Percentiles rank a stretch among this genome's conserved stretches.
Conservation (phyloP, 2,329 filamentous ascomycete genomes). For the Neopestalotiopsis rosae region DNA sequence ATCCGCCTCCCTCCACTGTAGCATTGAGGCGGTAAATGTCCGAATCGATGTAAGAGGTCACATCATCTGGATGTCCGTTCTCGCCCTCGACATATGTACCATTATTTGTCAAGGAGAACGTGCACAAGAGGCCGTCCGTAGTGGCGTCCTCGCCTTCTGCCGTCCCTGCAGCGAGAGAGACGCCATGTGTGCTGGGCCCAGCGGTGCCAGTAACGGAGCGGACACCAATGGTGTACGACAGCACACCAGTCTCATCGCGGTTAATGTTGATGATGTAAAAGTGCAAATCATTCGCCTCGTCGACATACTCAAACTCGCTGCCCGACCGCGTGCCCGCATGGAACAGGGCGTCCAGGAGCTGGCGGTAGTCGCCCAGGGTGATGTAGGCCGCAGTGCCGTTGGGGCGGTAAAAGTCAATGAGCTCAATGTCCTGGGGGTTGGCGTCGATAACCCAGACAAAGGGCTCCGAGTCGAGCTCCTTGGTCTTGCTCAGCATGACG, state of each 20-base stretch:
- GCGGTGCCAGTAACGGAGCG: slow-evolving; percentile 46
- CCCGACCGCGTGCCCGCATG: slow-evolving; percentile 58
- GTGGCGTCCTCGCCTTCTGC: slow-evolving; percentile 30
- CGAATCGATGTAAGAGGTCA: slow-evolving; percentile 44
- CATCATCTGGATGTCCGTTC: slow-evolving; percentile 37
- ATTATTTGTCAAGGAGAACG: slow-evolving; percentile 53
- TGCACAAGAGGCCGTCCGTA: slow-evolving; percentile 45
- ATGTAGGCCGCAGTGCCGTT: slow-evolving; percentile 52
- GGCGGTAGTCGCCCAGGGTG: slow-evolving; percentile 58
- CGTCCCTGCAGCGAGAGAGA: slow-evolving; percentile 43
- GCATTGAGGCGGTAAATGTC: slow-evolving; percentile 55
- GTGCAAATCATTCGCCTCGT: slow-evolving; percentile 52
- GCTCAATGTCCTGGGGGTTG: slow-evolving; percentile 56
- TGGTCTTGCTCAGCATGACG: slow-evolving; percentile 60
- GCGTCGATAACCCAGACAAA: slow-evolving; percentile 63
- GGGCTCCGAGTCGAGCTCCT: slow-evolving; percentile 47
- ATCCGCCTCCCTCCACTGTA: slow-evolving; percentile 48
- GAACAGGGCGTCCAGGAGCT: slow-evolving; percentile 59
- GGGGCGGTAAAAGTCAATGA: slow-evolving; percentile 55
- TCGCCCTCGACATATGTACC: slow-evolving; percentile 38
- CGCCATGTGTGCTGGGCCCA: slow-evolving; percentile 37
- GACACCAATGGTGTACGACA: slow-evolving; percentile 55
- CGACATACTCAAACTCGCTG: slow-evolving; percentile 53
- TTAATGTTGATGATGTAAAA: slow-evolving; percentile 53
- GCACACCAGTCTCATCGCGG: slow-evolving; percentile 46